Base-by-base conservation (phyloP, 768 basidiomycete species). In the Cystofilobasidium macerans region DNA sequence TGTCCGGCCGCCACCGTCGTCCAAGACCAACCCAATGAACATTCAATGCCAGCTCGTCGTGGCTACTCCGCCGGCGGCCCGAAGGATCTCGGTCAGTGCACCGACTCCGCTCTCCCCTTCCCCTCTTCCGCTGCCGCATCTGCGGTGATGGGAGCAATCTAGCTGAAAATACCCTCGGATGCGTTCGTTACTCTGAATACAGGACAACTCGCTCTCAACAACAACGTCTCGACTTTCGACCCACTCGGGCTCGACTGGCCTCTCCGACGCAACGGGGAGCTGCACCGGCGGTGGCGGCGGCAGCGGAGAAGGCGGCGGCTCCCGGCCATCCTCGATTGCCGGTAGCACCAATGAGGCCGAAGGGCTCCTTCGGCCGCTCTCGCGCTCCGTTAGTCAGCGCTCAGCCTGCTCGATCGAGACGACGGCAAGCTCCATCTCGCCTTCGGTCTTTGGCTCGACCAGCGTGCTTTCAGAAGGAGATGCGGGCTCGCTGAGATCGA, bases 21-120 rank as follows among this genome's bases (percentile, higher is more conserved):
- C 47, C 42, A 66, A 66, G 51, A 53, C 42, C 33, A 24, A 48
- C 26, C 59, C 61, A 22, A 60, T 66, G 59, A 66, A 66, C 60
- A 24, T 66, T 24, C 65, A 66, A 54, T 66, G 65, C 42, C 65
- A 66, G 42, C 65, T 66, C 58, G 65, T 66, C 35, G 59, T 54
- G 5, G 51, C 51, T 11, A 7, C 26, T 16, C 26, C 51, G 28
- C 28, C 18, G 13, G 51, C 28, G 32, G 18, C 35, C 3, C 28
- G 51, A 2, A 28, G 51, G 51, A 30, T 14, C 2, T 54, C 51
- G 28, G 51, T 28, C 16, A 7, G 57, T 8, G 38, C 57, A 30
- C 33, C 20, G 22, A 14, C 5, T 22, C n/a, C 57, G 32, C 6
- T 30, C 33, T 57, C 32, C 32, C 36, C 32, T 57, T 36, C 3